Evolutionary conservation across 768 basidiomycete species (phyloP), one percentile per base, ranked within the genome.

Genomic region (Amanita pallidorosea): DNA sequence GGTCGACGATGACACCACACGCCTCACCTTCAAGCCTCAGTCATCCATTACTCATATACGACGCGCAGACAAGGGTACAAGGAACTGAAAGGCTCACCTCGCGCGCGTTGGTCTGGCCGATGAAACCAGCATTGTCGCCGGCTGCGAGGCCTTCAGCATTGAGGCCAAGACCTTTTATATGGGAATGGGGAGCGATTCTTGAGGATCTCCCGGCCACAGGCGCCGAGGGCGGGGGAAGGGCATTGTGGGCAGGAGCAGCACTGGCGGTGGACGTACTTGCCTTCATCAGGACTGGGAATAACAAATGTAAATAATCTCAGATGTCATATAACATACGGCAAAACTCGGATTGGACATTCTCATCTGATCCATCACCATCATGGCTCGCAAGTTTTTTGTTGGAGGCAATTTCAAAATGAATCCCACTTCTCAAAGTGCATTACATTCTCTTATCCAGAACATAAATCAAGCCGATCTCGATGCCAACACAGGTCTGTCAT

Each of bases 371-470:
- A 33, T 46, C 47, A 22, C 13, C 57, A 63, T 56, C 47, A 86
- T 87, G 88, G 53, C 83, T 55, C 89, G 91, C 62, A 72, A 80
- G 66, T 95, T 94, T 73, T 94, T 96, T 63, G 92, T 89, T 60
- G 95, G 95, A 55, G 90, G 93, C 27, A 97, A 98, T 79, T 97
- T 95, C 81, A 99, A 97, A 76, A 85, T 98, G 84, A 95, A 97
- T 73, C 88, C 88, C 25, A 71, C 72, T 53, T 77, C 82, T 34
- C 72, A 72, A 56, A 74, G 75, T 56, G 75, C 80, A 58, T 84
- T 86, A 66, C 70, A 70, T 56, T 68, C 71, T 40, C 77, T 99
- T 61, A 68, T 89, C 58, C 67, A 79, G 47, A 63, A 72, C 45
- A 70, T 99, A 49, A 96, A 96, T 71, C 67, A 79, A 3, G 90